These are phyloP conservation scores for Boechera divaricarpa DNA, from an alignment of 345 rosid species.

Conservation along the genomic window DNA sequence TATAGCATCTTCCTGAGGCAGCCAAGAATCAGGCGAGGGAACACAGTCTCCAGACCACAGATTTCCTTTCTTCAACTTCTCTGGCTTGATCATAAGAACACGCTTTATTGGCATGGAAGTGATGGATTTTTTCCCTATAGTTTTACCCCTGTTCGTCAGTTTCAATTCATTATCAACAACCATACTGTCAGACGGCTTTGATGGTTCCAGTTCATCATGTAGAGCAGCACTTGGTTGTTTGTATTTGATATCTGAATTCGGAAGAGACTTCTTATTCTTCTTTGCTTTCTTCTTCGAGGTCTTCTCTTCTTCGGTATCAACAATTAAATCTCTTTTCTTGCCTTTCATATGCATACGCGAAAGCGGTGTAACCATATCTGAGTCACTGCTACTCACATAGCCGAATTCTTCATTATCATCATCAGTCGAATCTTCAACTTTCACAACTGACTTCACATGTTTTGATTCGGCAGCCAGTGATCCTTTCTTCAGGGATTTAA, in stretches of 20 bases:
- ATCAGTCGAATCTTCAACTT: slow-evolving; percentile 52
- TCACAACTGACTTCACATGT: slow-evolving; percentile 56
- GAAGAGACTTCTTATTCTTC: slow-evolving; percentile 61
- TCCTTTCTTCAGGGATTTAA: slow-evolving; percentile 89
- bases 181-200: slow-evolving; percentile 47
- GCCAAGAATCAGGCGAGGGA: slow-evolving; percentile 92
- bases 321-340: slow-evolving; percentile 58
- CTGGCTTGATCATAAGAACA: slow-evolving; percentile 77
- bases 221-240: slow-evolving; percentile 53
- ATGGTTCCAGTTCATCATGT: slow-evolving; percentile 52
- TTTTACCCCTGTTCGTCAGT: slow-evolving; percentile 67
- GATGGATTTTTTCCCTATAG: slow-evolving; percentile 80
- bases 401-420: slow-evolving; percentile 55
- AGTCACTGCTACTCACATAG: slow-evolving; percentile 57
- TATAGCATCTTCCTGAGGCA: slow-evolving; percentile 96
- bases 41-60: slow-evolving; percentile 93
- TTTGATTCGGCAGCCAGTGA: slow-evolving; percentile 71
- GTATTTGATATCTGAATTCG: slow-evolving; percentile 51
- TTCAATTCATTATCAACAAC: slow-evolving; percentile 70
- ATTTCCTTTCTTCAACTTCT: slow-evolving; percentile 90
- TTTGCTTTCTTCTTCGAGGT: slow-evolving; percentile 77
- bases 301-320: slow-evolving; percentile 57
- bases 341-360: slow-evolving; percentile 61
- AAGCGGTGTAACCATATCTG: slow-evolving; percentile 56
- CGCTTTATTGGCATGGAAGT: slow-evolving; percentile 86